These are phyloP conservation scores for Coemansia sp. DNA, from an alignment of 192 early-diverging fungal species.

Conservation along the genomic window DNA sequence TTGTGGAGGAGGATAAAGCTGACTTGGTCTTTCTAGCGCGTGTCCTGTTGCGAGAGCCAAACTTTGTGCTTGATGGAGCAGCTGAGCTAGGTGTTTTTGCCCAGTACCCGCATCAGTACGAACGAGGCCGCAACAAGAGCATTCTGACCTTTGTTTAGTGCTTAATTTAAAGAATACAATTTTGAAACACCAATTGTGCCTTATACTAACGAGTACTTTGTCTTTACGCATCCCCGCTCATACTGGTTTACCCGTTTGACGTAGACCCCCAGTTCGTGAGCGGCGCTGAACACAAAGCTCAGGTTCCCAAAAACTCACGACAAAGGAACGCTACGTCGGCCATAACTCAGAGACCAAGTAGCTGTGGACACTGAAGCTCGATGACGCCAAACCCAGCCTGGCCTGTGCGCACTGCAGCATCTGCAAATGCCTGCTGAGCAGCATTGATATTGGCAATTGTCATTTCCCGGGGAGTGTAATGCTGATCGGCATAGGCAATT, in stretches of 20 bases:
- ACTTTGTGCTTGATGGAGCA: slow-evolving; percentile 66
- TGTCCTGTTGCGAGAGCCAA: slow-evolving; percentile 67
- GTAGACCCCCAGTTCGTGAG: slow-evolving; percentile 63
- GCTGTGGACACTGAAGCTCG: slow-evolving; percentile 91
- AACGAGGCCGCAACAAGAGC: slow-evolving; percentile 40
- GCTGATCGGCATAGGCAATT: slow-evolving; percentile 41
- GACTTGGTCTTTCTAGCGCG: slow-evolving; percentile 75
- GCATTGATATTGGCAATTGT: slow-evolving; percentile 65
- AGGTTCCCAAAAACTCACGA: slow-evolving; percentile 69
- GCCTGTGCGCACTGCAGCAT: slow-evolving; percentile 66
- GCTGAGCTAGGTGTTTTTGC: slow-evolving; percentile 63
- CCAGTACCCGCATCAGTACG: slow-evolving; percentile 66
- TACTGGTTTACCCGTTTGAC: slow-evolving; percentile 66
- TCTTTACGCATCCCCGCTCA: slow-evolving; percentile 43
- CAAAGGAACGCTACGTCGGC: slow-evolving; percentile 77
- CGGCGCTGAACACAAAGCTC: slow-evolving; percentile 64
- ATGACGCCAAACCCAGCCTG: slow-evolving; percentile 82
- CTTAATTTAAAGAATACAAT: too few species aligned
- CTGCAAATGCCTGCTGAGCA: slow-evolving; percentile 60
- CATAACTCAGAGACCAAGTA: slow-evolving; percentile 79
- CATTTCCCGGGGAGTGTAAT: slow-evolving; percentile 51
- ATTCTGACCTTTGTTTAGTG: slow-evolving; percentile 31
- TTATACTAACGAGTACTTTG: slow-evolving; percentile 16
- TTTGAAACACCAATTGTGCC: too few species aligned
- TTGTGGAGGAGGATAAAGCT: slow-evolving; percentile 62